Conservation (phyloP, 208 protist genomes). For the Herpetomonas tarakana region DNA sequence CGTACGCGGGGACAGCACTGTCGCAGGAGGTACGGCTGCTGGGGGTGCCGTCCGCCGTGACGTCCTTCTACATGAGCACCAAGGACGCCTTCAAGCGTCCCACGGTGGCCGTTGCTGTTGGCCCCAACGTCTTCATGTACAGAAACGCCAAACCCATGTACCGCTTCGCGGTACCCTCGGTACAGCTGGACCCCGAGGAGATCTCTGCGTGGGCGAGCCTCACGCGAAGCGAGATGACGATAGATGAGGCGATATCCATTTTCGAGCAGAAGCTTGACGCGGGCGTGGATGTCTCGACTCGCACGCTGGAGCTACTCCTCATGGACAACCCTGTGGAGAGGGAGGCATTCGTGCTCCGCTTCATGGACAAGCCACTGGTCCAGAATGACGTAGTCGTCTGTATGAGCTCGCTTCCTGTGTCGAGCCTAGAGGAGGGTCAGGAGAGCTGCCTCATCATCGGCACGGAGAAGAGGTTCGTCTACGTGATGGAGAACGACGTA, state of each 20-base stretch:
- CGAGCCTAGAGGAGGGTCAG: constrained; percentile 50
- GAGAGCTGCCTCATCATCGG: constrained; percentile 87
- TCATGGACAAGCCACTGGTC: constrained; percentile 41
- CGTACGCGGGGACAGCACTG: constrained; percentile 83
- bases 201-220: constrained; percentile 59
- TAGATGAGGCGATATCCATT: constrained; percentile 30
- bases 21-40: constrained; percentile 76
- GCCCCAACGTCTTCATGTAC: constrained; percentile 92
- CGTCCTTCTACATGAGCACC: constrained; percentile 76
- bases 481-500: constrained; percentile 69
- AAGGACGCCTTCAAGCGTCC: constrained; percentile 43
- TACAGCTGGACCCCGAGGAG: constrained; percentile 63
- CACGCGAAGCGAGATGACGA: constrained; percentile 14
- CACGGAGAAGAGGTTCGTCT: constrained; percentile 82
- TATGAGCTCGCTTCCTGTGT: constrained; percentile 74
- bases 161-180: constrained; percentile 82
- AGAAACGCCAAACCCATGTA: constrained; percentile 87
- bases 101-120: constrained; percentile 84
- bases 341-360: constrained; percentile 33
- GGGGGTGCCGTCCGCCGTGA: constrained; percentile 82
- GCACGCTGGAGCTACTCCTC: constrained; percentile 78
- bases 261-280: constrained; percentile 46
- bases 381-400: constrained; percentile 84
- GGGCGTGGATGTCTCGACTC: constrained; percentile 56
- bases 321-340: constrained; percentile 47